Base-by-base conservation (phyloP, 345 rosid species). In the Dimocarpus longan region DNA sequence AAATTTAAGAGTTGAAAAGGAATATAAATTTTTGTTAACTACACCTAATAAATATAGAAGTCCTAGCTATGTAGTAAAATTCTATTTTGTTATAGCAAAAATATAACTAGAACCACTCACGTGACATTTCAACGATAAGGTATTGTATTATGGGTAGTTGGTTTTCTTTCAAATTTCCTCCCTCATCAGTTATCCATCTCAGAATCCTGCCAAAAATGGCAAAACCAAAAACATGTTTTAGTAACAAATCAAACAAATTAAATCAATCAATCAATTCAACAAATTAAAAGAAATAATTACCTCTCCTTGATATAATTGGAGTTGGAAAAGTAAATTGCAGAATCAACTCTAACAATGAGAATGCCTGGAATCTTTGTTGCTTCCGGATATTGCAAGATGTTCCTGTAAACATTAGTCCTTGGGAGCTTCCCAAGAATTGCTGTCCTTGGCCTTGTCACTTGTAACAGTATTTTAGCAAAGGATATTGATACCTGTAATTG, bases 321-420 rank as follows among this genome's bases (percentile, higher is more conserved):
- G 70, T 94, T 94, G 77, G 97, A 91, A 82, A 94, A 94, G 85
- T 94, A 91, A 60, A 92, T 85, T 8, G 97, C 95, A 5, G 98
- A 91, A 76, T 94, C 98, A 79, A 94, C 95, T 81, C 98, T 86
- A 66, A 92, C 89, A n/a, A 88, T 89, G 82, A 91, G 26, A 71
- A 89, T 83, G 67, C 95, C 98, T 0, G 93, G 84, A 72, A 91
- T 82, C 83, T 88, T 90, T 2, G 90, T 75, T 32, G 98, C 97
- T 65, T 88, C 94, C 8, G 94, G 97, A 77, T 92, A 94, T 72
- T 92, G 97, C 59, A 73, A 81, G 21, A 89, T 82, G 84, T 92
- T 94, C 66, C 98, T 82, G 77, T 90, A 92, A 60, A 91, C 92
- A 21, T 79, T 79, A 6, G 97, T 91, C 81, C 93, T 78, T 0